These are phyloP conservation scores for Thamnidium elegans DNA, from an alignment of 192 early-diverging fungal species.

Conservation along the genomic window DNA sequence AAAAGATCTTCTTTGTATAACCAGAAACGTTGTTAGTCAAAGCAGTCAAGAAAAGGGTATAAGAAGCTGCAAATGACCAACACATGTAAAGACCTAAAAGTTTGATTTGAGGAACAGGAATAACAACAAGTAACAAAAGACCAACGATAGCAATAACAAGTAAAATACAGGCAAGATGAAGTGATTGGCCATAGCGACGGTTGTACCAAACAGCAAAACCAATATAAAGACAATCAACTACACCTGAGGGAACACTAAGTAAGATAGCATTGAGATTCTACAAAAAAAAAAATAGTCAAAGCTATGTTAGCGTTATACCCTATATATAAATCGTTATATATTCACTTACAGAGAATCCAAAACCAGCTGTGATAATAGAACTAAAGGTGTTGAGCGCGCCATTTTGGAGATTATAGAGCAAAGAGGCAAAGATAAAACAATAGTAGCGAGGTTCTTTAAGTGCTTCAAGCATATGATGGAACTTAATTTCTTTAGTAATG, in stretches of 20 bases:
- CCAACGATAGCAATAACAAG: conserved; percentile 19
- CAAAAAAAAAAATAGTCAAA: conserved; percentile 3
- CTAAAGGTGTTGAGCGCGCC: conserved; percentile 25
- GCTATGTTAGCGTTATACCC: background rate
- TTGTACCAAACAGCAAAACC: conserved; percentile 17
- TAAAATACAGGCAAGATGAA: conserved; percentile 11
- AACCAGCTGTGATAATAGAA: conserved; percentile 18
- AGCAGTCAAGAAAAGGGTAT: conserved; percentile 22
- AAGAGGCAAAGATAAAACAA: conserved; percentile 14
- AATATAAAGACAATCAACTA: conserved; percentile 23
- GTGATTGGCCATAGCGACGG: conserved; percentile 22
- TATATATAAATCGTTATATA: too few species aligned
- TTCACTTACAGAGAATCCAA: conserved; percentile 27
- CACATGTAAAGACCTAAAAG: conserved; percentile 28
- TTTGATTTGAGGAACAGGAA: conserved; percentile 16
- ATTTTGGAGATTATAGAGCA: conserved; percentile 27
- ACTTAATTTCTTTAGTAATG: conserved; percentile 18
- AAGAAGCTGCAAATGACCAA: conserved; percentile 19
- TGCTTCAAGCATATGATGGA: conserved; percentile 23
- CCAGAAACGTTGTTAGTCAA: conserved; percentile 28
- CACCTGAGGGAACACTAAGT: conserved; percentile 19
- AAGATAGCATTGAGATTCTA: conserved; percentile 29
- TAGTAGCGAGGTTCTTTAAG: conserved; percentile 26
- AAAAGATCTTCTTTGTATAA: conserved; percentile 34
- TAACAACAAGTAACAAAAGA: conserved; percentile 26